Evolutionary conservation across 805 yeast genomes (phyloP), one percentile per base, ranked within the genome.

Genomic region (Kregervanrija fluxuum): DNA sequence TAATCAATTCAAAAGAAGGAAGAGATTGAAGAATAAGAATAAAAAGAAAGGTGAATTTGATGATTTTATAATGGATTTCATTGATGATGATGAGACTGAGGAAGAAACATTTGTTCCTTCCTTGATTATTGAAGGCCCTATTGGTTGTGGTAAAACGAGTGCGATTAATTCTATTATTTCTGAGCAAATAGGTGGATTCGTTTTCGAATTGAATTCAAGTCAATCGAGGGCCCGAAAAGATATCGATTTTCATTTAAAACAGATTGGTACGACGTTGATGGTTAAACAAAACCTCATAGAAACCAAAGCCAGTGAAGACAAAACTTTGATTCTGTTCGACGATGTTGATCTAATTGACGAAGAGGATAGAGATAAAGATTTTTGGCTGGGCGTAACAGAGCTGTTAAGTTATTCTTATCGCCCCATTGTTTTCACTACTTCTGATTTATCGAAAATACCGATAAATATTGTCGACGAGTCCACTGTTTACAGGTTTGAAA

Each of bases 291-390:
- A 48, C 15, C 40, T 37, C 22, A 62, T 61, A 33, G 53, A 46
- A 11, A 35, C 8, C 28, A 22, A 6, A 6, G 8, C 28, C 4
- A 6, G 8, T 6, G 8, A 41, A 15, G 54, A 54, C 37, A 72
- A 77, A 47, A 89, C 91, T 8, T 66, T 88, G 5, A 80, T 93
- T 4, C 62, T 93, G 32, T 70, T 91, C 46, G 96, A 90, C 53
- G 96, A 91, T 54, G 90, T 85, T 35, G 96, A 91, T 58, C 68
- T 86, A 10, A 60, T 90, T 14, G 87, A 83, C 54, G 87, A 79
- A 43, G 78, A 74, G 35, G 79, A 75, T 31, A 15, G 31, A 4
- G 98, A 93, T 54, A 77, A 75, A 45, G 79, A 79, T 2, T 90
- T 91, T 57, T 93, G 97, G 96, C 56, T 70, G 1, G 79, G 82